Percentiles rank a stretch among this genome's conserved stretches.
Conservation (phyloP, 805 yeast genomes). For the Saccharomycopsis olivae region DNA sequence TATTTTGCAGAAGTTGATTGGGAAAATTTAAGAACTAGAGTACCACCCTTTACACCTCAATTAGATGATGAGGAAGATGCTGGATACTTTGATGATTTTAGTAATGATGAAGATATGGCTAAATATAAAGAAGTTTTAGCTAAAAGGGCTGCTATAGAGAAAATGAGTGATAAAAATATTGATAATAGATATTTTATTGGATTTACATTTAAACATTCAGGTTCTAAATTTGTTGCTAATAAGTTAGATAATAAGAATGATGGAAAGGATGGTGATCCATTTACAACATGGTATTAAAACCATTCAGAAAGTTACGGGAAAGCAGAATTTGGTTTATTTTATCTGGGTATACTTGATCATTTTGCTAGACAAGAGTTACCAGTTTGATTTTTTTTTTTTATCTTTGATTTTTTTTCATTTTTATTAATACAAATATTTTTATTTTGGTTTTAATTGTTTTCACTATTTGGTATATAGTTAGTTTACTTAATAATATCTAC, state of each 20-base stretch:
- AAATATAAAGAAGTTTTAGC: constrained; percentile 96
- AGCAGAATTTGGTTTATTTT: background rate
- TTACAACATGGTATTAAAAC: constrained; percentile 18
- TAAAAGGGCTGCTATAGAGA: constrained; percentile 78
- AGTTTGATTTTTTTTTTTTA: background rate
- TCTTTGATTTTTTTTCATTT: constrained; percentile 4
- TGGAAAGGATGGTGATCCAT: constrained; percentile 16
- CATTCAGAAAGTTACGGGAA: no score
- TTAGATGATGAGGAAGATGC: constrained; percentile 96
- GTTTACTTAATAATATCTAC: no score
- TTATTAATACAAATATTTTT: no score
- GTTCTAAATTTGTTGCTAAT: constrained; percentile 16
- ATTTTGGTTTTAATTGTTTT: no score
- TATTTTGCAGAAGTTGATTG: constrained; percentile 84
- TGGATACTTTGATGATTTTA: constrained; percentile 96
- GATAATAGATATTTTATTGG: constrained; percentile 78
- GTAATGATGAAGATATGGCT: constrained; percentile 93
- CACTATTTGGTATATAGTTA: no score
- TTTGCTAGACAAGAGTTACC: no score
- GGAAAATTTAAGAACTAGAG: constrained; percentile 50
- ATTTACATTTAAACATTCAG: constrained; percentile 78
- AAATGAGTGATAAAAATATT: constrained; percentile 55
- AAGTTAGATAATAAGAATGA: background rate
- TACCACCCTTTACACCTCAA: constrained; percentile 96
- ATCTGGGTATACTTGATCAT: background rate